Percentiles rank a stretch among this genome's conserved stretches.
Conservation (phyloP, 257 asterid genomes). For the Lycium barbarum region DNA sequence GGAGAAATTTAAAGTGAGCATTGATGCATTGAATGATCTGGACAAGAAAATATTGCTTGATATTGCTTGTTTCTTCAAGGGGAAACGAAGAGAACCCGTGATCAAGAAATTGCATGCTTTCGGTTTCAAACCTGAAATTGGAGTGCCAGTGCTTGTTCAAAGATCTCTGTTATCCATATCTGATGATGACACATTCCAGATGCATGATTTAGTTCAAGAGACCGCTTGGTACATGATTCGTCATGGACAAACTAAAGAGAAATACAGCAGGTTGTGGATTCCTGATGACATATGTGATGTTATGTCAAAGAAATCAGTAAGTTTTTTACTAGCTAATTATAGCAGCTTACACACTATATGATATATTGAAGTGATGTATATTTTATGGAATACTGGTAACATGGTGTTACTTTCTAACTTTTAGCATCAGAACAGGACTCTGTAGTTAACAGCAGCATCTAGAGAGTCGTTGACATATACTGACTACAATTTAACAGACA, state of each 20-base stretch:
- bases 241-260: background rate
- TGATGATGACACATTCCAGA: constrained; percentile 27
- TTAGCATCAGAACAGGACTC: background rate
- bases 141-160: constrained; percentile 30
- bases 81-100: constrained; percentile 17
- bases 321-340: background rate
- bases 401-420: background rate
- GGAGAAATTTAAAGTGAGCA: constrained; percentile 26
- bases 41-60: constrained; percentile 36
- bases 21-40: constrained; percentile 27
- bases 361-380: background rate
- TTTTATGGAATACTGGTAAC: background rate
- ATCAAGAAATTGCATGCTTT: constrained; percentile 18
- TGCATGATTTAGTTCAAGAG: constrained; percentile 35
- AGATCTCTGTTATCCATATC: constrained; percentile 30
- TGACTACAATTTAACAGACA: too few relatives aligned
- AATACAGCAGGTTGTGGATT: constrained; percentile 34
- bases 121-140: constrained; percentile 31
- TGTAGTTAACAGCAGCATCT: background rate
- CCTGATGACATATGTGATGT: constrained; percentile 29
- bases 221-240: constrained; percentile 32
- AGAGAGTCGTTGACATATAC: background rate
- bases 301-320: constrained; percentile 27
- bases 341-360: background rate
- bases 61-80: constrained; percentile 33